Evolutionary conservation across 805 yeast species (phyloP), one percentile per base, ranked within the genome.

Genomic region (Scheffersomyces coipomensis): DNA sequence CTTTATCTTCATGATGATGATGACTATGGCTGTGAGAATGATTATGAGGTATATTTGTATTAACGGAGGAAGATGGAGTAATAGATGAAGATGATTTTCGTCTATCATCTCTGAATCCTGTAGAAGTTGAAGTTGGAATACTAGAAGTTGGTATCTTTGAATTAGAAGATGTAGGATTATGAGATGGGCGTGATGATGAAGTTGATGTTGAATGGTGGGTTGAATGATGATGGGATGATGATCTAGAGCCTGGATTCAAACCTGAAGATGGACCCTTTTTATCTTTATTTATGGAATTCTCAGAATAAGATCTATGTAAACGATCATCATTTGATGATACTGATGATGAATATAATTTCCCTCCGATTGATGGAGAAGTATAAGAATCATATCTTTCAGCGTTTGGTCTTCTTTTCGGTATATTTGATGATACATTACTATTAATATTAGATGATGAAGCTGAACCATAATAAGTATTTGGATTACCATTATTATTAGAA

Each of bases 381-480:
- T 49, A 55, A 19, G 51, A 48, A 24, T 55, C 57, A 26, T 53
- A 51, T 35, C 58, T 41, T 24, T 53, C 58, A 10, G 25, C 42
- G 2, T 34, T 39, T 7, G 44, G 46, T 30, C 52, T 40, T 23
- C 55, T 33, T 29, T 46, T 52, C 33, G 13, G 36, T 13, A 19
- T 11, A 32, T 30, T 23, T 18, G 44, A 38, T 2, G 33, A 29
- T 16, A n/a, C n/a, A n/a, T n/a, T n/a, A n/a, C n/a, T n/a, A n/a
- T n/a, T n/a, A n/a, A n/a, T n/a, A n/a, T n/a, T n/a, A n/a, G 26
- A n/a, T 15, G 27, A 29, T 26, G 15, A 22, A 10, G 33, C 29
- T 15, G 36, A 4, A 23, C 39, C 37, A 22, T 41, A 35, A 25
- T 41, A 37, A 12, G 36, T 35, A 13, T 29, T 25, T 18, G 19